Evolutionary conservation across 805 yeast genomes (phyloP).

Genomic region (Nakazawaea ishiwadae): DNA sequence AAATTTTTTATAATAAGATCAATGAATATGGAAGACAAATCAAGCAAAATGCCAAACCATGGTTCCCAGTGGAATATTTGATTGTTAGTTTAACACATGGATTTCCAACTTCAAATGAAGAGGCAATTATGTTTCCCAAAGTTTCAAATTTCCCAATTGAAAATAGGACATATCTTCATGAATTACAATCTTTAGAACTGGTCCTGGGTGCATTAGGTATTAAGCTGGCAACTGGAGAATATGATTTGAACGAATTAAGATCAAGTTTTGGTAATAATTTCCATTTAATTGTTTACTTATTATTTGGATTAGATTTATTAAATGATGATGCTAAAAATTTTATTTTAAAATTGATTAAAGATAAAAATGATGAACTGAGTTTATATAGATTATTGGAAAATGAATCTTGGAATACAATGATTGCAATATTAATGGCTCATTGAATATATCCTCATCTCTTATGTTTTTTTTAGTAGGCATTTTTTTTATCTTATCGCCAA

Average conservation of each 20-base stretch:
- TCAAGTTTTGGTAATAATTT: slow-evolving; percentile 52
- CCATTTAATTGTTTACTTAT: slow-evolving; percentile 63
- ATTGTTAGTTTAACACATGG: slow-evolving; percentile 90
- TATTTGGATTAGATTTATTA: slow-evolving; percentile 49
- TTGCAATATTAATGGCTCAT: slow-evolving; percentile 37
- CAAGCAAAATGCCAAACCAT: slow-evolving; percentile 84
- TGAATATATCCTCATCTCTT: not conserved
- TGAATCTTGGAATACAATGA: slow-evolving; percentile 81
- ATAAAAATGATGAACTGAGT: slow-evolving; percentile 15
- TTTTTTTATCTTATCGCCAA: too few relatives aligned
- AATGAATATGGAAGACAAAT: slow-evolving; percentile 89
- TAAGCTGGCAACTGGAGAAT: slow-evolving; percentile 13
- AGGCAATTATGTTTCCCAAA: slow-evolving; percentile 45
- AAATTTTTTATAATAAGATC: slow-evolving; percentile 74
- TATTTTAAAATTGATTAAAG: slow-evolving; percentile 43
- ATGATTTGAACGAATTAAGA: slow-evolving; percentile 29
- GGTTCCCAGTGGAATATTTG: slow-evolving; percentile 88
- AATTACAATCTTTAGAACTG: slow-evolving; percentile 59
- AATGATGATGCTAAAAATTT: slow-evolving; percentile 47
- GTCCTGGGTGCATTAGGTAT: slow-evolving; percentile 47
- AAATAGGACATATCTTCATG: slow-evolving; percentile 73
- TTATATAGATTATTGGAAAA: slow-evolving; percentile 46
- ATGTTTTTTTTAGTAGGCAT: not conserved
- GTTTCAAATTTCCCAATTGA: slow-evolving; percentile 63
- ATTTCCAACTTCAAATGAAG: slow-evolving; percentile 53